Evolutionary conservation across 495 filamentous ascomycete genomes (phyloP).

Genomic region (Aspergillus ostianus): DNA sequence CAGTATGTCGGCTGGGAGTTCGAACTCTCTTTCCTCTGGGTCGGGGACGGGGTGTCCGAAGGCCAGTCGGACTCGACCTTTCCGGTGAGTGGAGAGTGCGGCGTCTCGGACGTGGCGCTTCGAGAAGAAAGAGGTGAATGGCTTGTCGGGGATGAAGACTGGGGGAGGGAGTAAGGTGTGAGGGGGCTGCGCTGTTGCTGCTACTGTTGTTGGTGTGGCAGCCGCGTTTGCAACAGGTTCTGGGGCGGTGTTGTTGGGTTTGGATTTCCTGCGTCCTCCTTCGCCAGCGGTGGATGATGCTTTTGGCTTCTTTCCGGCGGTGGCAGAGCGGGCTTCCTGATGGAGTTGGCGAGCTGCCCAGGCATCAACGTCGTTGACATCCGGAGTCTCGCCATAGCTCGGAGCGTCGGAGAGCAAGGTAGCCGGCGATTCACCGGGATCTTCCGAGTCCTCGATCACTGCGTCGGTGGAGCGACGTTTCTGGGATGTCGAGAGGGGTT

Average conservation of each 20-base stretch:
- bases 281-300: conserved; percentile 13
- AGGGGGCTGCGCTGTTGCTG: conserved; percentile 3
- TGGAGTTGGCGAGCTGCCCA: conserved; percentile 70
- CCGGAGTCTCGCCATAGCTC: conserved; percentile 53
- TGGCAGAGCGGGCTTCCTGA: conserved; percentile 60
- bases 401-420: conserved; percentile 22
- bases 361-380: conserved; percentile 71
- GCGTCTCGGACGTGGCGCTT: conserved; percentile 74
- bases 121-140: conserved; percentile 82
- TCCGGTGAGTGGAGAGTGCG: conserved; percentile 62
- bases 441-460: conserved; percentile 17
- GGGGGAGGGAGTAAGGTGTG: conserved; percentile 8
- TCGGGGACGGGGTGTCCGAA: conserved; percentile 86
- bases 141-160: conserved; percentile 47
- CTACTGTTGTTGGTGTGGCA: not conserved
- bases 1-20: conserved; percentile 66
- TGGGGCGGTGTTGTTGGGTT: conserved; percentile 12
- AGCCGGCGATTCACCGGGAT: conserved; percentile 19
- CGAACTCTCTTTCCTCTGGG: conserved; percentile 64
- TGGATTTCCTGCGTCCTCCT: conserved; percentile 20
- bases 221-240: not conserved
- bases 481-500: not conserved
- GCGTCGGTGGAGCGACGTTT: conserved; percentile 1
- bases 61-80: conserved; percentile 56
- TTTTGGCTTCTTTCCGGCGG: conserved; percentile 31